Evolutionary conservation across 2,329 filamentous ascomycete species (phyloP).

Genomic region (Fusarium metavorans): DNA sequence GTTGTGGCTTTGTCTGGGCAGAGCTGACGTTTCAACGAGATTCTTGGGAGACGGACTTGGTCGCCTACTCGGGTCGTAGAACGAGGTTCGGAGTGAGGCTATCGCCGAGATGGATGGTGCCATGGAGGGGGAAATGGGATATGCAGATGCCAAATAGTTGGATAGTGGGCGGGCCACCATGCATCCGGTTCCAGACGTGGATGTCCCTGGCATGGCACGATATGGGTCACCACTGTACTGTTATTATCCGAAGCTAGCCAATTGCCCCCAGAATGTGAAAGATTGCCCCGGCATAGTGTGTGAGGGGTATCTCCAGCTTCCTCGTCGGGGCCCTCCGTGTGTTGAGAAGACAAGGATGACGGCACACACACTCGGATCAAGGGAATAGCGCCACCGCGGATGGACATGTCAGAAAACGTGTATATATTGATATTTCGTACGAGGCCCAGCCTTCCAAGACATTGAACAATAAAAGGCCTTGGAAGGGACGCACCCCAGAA

Average conservation of each 20-base stretch:
- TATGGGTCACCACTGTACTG: neutral
- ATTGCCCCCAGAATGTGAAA: constrained; percentile 1
- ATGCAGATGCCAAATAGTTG: constrained; percentile 24
- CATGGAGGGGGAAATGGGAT: constrained; percentile 6
- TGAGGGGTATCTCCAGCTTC: constrained; percentile 29
- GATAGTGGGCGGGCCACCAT: constrained; percentile 17
- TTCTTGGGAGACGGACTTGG: neutral
- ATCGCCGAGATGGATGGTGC: constrained; percentile 28
- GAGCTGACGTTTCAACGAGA: neutral
- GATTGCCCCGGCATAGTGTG: constrained; percentile 5
- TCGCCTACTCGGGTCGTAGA: constrained; percentile 2
- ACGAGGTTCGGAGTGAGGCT: constrained; percentile 25
- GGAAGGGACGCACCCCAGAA: neutral
- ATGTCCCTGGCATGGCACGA: constrained; percentile 22
- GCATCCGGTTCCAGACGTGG: constrained; percentile 29
- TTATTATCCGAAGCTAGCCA: constrained; percentile 32
- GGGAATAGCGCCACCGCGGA: constrained; percentile 8
- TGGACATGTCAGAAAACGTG: neutral
- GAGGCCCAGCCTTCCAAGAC: neutral
- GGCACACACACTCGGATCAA: constrained; percentile 29
- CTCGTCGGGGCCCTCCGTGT: constrained; percentile 33
- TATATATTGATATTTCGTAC: constrained; percentile 4
- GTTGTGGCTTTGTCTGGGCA: neutral
- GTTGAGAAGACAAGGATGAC: neutral
- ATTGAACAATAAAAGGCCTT: constrained; percentile 30